A percentile compares a stretch with the other conserved stretches of the same genome.
Conservation (phyloP, 78 protist genomes). For the Dictyostelium capitatum region DNA sequence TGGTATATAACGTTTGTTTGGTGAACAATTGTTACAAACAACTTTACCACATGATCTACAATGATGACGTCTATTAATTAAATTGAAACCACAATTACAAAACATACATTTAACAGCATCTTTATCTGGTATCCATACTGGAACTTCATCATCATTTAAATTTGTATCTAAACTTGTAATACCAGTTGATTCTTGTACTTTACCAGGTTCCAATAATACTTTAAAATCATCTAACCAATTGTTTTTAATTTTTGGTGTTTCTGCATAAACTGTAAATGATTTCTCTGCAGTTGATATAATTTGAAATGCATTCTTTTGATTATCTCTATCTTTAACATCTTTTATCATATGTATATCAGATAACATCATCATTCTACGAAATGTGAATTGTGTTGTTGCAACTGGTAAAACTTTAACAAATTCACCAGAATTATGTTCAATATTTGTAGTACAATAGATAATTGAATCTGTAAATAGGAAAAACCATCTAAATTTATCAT, state of each 20-base stretch:
- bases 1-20: conserved; percentile 5
- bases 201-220: not conserved
- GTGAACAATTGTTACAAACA: conserved; percentile 68
- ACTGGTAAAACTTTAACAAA: not conserved
- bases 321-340: conserved; percentile 60
- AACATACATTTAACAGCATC: conserved; percentile 73
- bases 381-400: conserved; percentile 13
- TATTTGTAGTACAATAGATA: conserved; percentile 37
- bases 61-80: conserved; percentile 81
- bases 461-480: conserved; percentile 68
- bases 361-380: conserved; percentile 38
- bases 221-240: conserved; percentile 71
- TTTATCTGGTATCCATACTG: conserved; percentile 83
- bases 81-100: conserved; percentile 68
- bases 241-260: conserved; percentile 41
- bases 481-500: conserved; percentile 62
- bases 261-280: conserved; percentile 73
- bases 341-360: conserved; percentile 45
- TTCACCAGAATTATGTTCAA: not conserved
- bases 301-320: conserved; percentile 82
- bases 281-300: conserved; percentile 55
- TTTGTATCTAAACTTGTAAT: not conserved
- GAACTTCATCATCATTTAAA: conserved; percentile 40
- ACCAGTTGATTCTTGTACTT: not conserved
- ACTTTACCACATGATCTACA: conserved; percentile 86